Evolutionary conservation across 2,329 filamentous ascomycete genomes (phyloP), one percentile per base, ranked within the genome.

Genomic region (Sporothrix globosa): DNA sequence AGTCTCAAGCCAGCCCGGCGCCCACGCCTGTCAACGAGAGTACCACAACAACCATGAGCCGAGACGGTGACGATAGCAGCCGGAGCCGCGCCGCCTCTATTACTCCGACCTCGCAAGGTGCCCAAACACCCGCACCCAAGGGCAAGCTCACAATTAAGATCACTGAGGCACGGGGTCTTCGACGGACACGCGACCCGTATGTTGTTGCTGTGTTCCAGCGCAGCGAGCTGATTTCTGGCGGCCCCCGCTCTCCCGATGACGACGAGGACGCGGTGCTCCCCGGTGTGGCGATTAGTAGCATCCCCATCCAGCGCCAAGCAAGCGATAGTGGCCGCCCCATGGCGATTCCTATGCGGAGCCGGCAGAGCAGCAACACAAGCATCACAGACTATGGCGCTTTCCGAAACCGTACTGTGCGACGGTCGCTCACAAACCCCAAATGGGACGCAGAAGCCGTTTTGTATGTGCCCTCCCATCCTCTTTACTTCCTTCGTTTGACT

Each of bases 391-490:
- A 85, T 75, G 84, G 81, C 74, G 84, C 84, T 1, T 86, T 87
- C 75, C 83, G 85, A 50, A 89, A 89, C 75, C 87, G 88, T 69
- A 84, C 87, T 69, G 84, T 78, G 4, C 82, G 84, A 71, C 82
- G 79, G 73, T 86, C 86, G 3, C 86, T 94, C 72, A 95, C 93
- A 9, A 92, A 92, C 78, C 95, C 96, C 0, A 92, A 92, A 76
- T 99, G 96, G 96, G 93, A 97, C 80, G 95, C 97, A 69, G 93
- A 97, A 78, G 94, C 95, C 50, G 87, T 92, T 66, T 99, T 99
- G 94, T 97, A 87, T 83, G 93, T 86, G 3, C 41, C 14, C 5
- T 56, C 6, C 6, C 34, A 34, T 67, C n/a, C 19, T 19, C n/a
- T 2, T n/a, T 69, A 46, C 34, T 54, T 11, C 3, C 14, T 2